phyloP scores from a whole-genome alignment of 371 early-diverging fungal species.

The Lichtheimia ramosa region DNA sequence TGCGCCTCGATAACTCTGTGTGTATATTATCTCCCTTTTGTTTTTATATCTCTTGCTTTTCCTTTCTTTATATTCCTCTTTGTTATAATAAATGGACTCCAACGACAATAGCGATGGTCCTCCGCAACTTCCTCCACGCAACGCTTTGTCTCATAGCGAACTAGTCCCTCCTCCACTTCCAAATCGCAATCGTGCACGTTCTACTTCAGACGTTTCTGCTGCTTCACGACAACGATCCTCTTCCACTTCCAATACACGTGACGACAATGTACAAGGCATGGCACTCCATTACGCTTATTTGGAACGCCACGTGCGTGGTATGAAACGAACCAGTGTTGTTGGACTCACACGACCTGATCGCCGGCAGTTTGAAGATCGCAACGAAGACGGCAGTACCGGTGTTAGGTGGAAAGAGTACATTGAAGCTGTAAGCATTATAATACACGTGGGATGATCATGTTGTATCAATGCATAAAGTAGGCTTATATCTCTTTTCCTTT shows the following conservation, averaged over 20 bases:
- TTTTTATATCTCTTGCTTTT: background rate
- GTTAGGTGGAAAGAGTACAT: slow-evolving; percentile 5
- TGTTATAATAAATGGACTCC: background rate
- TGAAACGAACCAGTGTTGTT: slow-evolving; percentile 4
- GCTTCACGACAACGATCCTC: no score
- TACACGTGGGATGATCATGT: background rate
- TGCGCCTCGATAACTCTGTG: background rate
- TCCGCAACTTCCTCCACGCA: slow-evolving; percentile 5
- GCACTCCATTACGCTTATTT: slow-evolving; percentile 1
- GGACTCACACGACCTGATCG: slow-evolving; percentile 1
- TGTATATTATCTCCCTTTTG: background rate
- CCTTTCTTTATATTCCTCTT: background rate
- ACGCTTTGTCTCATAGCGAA: slow-evolving; percentile 1
- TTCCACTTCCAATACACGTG: background rate
- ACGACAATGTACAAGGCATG: background rate
- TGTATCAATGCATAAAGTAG: background rate
- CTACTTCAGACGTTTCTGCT: background rate
- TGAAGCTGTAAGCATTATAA: slow-evolving; percentile 7
- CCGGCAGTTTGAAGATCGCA: slow-evolving; percentile 3
- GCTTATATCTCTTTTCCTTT: background rate
- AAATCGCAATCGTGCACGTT: slow-evolving; percentile 5
- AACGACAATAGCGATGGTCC: background rate
- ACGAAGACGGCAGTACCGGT: slow-evolving; percentile 4
- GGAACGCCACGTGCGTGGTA: slow-evolving; percentile 7
- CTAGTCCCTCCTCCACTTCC: slow-evolving; percentile 2